Evolutionary conservation across 805 yeast genomes (phyloP), one percentile per base, ranked within the genome.

Genomic region (Teunomyces kruisii): DNA sequence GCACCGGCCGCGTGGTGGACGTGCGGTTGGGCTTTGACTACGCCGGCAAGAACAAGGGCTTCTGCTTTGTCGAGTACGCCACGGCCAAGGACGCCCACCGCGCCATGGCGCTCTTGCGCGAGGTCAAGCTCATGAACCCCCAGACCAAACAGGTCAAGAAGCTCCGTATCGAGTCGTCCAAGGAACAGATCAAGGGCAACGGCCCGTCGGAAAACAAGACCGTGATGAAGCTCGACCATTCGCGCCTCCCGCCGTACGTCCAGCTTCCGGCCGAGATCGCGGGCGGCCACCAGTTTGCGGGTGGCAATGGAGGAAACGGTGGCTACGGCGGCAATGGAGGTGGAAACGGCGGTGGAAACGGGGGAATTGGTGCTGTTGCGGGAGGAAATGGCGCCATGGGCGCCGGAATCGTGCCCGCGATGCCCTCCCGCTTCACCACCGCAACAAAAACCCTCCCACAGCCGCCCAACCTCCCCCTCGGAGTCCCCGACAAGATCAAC

Each of bases 1-100:
- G 91, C 1, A 74, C 86, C 8, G 94, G 94, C 1, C 77, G 79
- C 2, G 79, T 86, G 19, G 81, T 82, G 12, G 88, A 83, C 50
- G 84, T 85, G 7, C 74, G 88, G 52, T 62, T 84, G 63, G 74
- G 84, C 65, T 74, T 71, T 73, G 80, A 80, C 57, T 70, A 72
- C 56, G 76, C 76, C 9, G 80, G 83, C 9, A 77, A 78, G 49
- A 79, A 80, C 55, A 83, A 82, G 56, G 86, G 86, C n/a, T 83
- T 76, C 53, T 79, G 85, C 46, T 83, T 83, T 55, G 76, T 83
- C 24, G 88, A 83, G 59, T 83, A 80, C 54, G 64, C 55, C 44
- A 56, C 59, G 14, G 76, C 83, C 1, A 67, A 65, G 37, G 81
- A 81, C 40, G 86, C 88, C 2, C 67, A 65, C 28, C 60, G 62